Evolutionary conservation across 176 grass and related monocot genomes (phyloP), one percentile per base, ranked within the genome.

Genomic region (Sorghum bicolor): DNA sequence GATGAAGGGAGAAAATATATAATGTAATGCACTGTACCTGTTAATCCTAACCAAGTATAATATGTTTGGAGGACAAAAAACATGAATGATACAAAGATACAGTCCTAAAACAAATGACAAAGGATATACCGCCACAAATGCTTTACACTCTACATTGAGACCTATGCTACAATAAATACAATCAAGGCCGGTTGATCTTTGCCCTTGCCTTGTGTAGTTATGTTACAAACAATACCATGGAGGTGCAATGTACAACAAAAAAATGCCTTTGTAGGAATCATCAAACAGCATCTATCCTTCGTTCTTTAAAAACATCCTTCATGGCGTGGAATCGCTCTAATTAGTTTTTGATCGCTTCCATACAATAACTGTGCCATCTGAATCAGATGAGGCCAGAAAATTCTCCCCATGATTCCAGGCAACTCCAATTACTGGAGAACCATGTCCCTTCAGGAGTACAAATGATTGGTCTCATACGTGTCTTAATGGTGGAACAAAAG

Each of bases 341-440:
- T 44, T 81, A 74, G 63, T 65, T 38, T 94, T 89, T 64, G 91
- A 87, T 63, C 96, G 80, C 77, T 96, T 99, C 96, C 96, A 99
- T 70, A 99, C 89, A 83, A 99, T 99, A 80, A 99, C 96, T 28
- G 86, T 99, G 88, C 96, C 96, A 22, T 96, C 93, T 31, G 86
- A 92, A 94, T 99, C 96, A 28, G 93, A 92, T 24, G 93, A 99
- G 26, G 96, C 93, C 84, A 99, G 78, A 52, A 96, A 96, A 70
- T 94, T 99, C 50, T 99, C 93, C 55, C 96, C 96, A 13, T 99
- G 96, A 64, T 92, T 99, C 96, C 96, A 99, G 29, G 96, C 89
- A 26, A 99, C 89, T 80, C 91, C 96, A 64, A 99, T 91, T 33
- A 94, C 93, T 30, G 96, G 84, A 57, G 87, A 91, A 71, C 93